Conservation (phyloP, 306 rosid genomes). For the Astragalus membranaceus region DNA sequence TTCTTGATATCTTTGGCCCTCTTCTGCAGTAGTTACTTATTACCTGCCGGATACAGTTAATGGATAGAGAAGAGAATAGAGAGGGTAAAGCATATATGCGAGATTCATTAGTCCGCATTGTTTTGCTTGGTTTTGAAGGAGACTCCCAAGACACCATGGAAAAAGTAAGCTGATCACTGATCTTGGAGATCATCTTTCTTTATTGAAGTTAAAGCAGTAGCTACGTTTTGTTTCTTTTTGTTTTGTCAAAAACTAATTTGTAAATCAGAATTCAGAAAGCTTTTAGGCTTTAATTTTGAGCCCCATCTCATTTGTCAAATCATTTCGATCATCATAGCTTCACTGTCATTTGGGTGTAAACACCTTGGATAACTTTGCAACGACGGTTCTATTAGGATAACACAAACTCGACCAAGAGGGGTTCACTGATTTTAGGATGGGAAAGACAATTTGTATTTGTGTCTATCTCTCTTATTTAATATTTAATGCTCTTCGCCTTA, state of each 20-base stretch:
- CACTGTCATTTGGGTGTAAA: not conserved
- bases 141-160: conserved; percentile 18
- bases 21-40: conserved; percentile 28
- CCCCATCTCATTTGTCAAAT: conserved; percentile 8
- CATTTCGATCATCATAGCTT: not conserved
- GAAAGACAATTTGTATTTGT: no score
- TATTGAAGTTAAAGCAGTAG: conserved; percentile 6
- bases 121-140: conserved; percentile 25
- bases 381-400: not conserved
- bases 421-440: no score
- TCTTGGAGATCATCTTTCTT: conserved; percentile 21
- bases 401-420: not conserved
- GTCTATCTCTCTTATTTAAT: no score
- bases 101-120: conserved; percentile 24
- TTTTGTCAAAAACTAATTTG: conserved; percentile 22
- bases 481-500: no score
- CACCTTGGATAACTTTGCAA: not conserved
- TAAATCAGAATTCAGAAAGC: conserved; percentile 30
- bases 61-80: conserved; percentile 17
- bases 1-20: conserved; percentile 13
- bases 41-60: conserved; percentile 22
- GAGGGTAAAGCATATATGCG: conserved; percentile 14
- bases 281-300: conserved; percentile 7
- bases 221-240: not conserved
- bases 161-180: conserved; percentile 28